These are phyloP conservation scores for Didymella glomerata DNA, from an alignment of 2,329 filamentous ascomycete species.

Conservation along the genomic window DNA sequence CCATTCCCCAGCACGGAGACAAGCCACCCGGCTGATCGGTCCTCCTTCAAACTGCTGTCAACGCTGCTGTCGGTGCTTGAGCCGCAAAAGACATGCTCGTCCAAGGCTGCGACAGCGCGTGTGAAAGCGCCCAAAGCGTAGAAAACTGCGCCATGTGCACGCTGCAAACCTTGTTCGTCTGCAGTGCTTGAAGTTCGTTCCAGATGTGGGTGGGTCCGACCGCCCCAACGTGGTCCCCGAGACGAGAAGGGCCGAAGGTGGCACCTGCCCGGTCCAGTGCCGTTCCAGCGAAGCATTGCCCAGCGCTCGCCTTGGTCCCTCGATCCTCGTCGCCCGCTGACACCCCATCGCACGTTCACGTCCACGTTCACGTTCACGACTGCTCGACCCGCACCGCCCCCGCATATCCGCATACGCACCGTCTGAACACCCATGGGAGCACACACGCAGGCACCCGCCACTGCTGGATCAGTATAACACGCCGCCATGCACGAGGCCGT, in stretches of 20 bases:
- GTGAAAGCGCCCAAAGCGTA: background rate
- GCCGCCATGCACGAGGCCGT: slow-evolving; percentile 41
- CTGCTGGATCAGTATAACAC: slow-evolving; percentile 49
- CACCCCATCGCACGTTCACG: slow-evolving; percentile 3
- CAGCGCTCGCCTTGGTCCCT: slow-evolving; percentile 5
- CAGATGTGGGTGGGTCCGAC: slow-evolving; percentile 7
- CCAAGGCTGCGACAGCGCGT: background rate
- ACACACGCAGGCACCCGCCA: slow-evolving; percentile 32
- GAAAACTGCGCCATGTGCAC: background rate
- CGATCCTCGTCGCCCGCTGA: slow-evolving; percentile 1
- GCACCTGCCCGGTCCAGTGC: background rate
- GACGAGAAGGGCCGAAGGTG: slow-evolving; percentile 7
- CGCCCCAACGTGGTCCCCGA: background rate
- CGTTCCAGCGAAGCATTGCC: slow-evolving; percentile 4
- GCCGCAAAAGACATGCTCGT: background rate
- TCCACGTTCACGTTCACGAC: background rate
- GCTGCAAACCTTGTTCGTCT: slow-evolving; percentile 1
- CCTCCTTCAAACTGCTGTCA: background rate
- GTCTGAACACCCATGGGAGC: slow-evolving; percentile 42
- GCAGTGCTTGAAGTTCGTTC: slow-evolving; percentile 1
- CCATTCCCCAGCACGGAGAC: background rate
- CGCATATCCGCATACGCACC: slow-evolving; percentile 26
- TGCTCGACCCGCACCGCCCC: background rate
- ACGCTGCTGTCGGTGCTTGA: background rate
- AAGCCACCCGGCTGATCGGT: slow-evolving; percentile 6